Evolutionary conservation across 257 asterid genomes (phyloP), one percentile per base, ranked within the genome.

Genomic region (Leonotis leonurus): DNA sequence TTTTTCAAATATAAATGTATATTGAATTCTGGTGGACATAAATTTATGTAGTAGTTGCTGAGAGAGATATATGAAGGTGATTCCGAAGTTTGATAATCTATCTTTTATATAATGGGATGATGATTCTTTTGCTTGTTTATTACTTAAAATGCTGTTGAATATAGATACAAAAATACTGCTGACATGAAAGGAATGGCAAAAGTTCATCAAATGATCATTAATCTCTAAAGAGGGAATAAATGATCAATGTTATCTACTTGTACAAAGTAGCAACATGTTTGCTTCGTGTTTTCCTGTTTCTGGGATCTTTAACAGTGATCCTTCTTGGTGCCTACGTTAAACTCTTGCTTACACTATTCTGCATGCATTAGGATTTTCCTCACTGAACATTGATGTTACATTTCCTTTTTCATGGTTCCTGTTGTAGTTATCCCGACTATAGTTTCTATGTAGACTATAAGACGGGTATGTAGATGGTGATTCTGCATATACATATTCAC

Each of bases 361-460:
- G 70, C 97, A 89, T 45, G 94, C 81, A 71, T 86, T 87, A 53
- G 97, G 92, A 74, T 86, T 86, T 71, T 89, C 97, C 71, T 89
- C 97, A 11, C 97, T 86, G 76, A 89, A 89, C 55, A 84, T 79
- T n/a, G 95, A 78, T 22, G 85, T 66, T 56, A 84, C 75, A 43
- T 43, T 65, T 21, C 81, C 73, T 21, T 63, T 64, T 21, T 26
- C 64, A 6, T 58, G 29, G 77, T 67, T 80, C 61, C 84, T 85
- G n/a, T 62, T 62, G 77, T 73, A 64, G 67, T 80, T 77, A 35
- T 78, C 85, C 57, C 75, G 87, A 11, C 59, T 65, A 65, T 75
- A 82, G 63, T 70, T 67, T 13, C 73, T 76, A 4, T 45, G 45
- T 5, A 54, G 29, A 26, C 49, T 56, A 33, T 35, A 36, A 20